Conservation (phyloP, 306 rosid genomes). For the Medicago lupulina region DNA sequence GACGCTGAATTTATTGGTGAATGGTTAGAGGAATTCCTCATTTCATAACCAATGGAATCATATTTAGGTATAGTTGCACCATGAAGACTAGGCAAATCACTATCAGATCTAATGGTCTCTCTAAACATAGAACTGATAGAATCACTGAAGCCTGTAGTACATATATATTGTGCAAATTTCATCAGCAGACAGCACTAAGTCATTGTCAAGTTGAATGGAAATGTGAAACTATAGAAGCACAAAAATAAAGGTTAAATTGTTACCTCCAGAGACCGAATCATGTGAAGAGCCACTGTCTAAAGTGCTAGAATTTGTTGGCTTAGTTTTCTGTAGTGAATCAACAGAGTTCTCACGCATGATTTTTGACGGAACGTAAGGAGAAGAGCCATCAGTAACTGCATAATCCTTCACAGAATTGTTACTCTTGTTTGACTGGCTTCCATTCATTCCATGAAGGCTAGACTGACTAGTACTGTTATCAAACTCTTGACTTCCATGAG, state of each 20-base stretch:
- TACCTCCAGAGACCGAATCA: conserved; percentile 64
- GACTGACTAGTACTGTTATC: conserved; percentile 53
- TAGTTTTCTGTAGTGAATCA: conserved; percentile 46
- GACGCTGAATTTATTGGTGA: conserved; percentile 50
- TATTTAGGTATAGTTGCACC: conserved; percentile 50
- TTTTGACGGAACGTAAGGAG: conserved; percentile 52
- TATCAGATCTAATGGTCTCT: conserved; percentile 46
- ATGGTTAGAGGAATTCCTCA: conserved; percentile 54
- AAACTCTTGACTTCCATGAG: conserved; percentile 55
- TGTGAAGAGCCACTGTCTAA: conserved; percentile 47
- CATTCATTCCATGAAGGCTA: conserved; percentile 51
- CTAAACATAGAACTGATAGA: conserved; percentile 50
- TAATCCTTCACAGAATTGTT: conserved; percentile 52
- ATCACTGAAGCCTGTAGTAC: conserved; percentile 47
- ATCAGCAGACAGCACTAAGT: conserved; percentile 41
- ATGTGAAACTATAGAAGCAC: conserved; percentile 9
- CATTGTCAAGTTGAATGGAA: conserved; percentile 35
- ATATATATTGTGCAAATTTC: conserved; percentile 50
- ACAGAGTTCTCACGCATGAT: conserved; percentile 60
- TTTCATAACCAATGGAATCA: conserved; percentile 55
- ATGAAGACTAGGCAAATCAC: conserved; percentile 49
- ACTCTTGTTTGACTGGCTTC: conserved; percentile 52
- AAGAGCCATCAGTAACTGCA: conserved; percentile 47
- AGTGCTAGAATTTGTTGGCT: conserved; percentile 53
- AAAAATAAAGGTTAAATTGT: conserved; percentile 16